Conservation (phyloP, 2,329 filamentous ascomycete species). For the Lecanicillium sp. region DNA sequence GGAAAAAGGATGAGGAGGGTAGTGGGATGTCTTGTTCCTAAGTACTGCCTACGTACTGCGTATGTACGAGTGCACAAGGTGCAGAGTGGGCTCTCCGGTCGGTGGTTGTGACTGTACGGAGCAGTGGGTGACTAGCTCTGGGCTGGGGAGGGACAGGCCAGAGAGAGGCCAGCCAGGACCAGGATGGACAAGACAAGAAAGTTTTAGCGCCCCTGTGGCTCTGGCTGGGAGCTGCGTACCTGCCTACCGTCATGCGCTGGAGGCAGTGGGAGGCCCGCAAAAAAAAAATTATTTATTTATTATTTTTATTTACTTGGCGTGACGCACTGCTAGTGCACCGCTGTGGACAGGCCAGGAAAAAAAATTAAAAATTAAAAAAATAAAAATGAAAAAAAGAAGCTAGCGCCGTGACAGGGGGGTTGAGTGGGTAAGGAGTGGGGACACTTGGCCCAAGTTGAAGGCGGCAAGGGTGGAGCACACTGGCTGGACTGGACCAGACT, state of each 20-base stretch:
- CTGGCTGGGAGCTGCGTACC: conserved; percentile 12
- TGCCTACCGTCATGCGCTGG: conserved; percentile 11
- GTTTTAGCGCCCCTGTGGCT: conserved; percentile 8
- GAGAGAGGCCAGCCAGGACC: too few relatives aligned
- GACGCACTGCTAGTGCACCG: too few relatives aligned
- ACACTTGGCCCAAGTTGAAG: neutral
- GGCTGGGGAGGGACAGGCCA: too few relatives aligned
- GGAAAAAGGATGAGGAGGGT: conserved; percentile 6
- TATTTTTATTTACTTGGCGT: too few relatives aligned
- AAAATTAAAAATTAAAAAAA: too few relatives aligned
- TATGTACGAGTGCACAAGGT: neutral
- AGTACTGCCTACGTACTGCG: neutral
- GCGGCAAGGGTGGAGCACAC: neutral
- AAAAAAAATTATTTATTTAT: neutral
- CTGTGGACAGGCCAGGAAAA: too few relatives aligned
- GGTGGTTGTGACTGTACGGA: neutral
- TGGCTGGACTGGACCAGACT: too few relatives aligned
- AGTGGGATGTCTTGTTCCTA: conserved; percentile 11
- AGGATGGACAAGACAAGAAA: conserved; percentile 1
- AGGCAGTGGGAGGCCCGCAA: neutral
- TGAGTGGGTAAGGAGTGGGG: neutral
- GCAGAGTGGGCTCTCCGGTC: neutral
- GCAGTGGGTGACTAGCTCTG: too few relatives aligned
- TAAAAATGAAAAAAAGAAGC: too few relatives aligned
- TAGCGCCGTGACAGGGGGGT: conserved; percentile 2